Percentiles rank a stretch among this genome's conserved stretches.
These are phyloP conservation scores for Paulownia fortunei DNA, from an alignment of 257 asterid genomes.

Conservation along the genomic window DNA sequence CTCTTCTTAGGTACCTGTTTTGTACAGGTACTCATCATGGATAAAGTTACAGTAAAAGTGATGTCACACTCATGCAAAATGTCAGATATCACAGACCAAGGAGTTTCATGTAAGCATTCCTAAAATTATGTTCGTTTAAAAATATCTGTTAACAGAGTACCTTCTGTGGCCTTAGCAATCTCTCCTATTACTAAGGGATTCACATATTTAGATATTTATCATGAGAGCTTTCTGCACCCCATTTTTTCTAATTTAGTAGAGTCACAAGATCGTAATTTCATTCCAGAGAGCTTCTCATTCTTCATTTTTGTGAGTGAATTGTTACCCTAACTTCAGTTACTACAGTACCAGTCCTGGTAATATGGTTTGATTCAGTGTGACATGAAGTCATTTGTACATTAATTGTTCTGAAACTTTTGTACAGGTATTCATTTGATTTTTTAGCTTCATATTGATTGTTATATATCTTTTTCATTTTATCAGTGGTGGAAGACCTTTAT, in stretches of 20 bases:
- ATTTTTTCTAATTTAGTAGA: background rate
- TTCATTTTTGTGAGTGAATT: conserved; percentile 6
- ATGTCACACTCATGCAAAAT: conserved; percentile 92
- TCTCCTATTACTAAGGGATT: background rate
- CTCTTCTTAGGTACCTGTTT: conserved; percentile 4
- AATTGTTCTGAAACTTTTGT: conserved; percentile 14
- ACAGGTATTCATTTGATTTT: conserved; percentile 38
- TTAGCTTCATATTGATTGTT: conserved; percentile 26
- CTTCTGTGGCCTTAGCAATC: conserved; percentile 4
- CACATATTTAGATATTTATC: background rate
- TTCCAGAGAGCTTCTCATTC: background rate
- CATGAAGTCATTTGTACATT: background rate
- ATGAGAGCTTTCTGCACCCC: background rate
- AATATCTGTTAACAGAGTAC: background rate
- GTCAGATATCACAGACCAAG: conserved; percentile 94
- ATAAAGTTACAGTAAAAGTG: conserved; percentile 89
- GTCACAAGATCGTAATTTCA: conserved; percentile 4
- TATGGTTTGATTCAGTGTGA: conserved; percentile 8
- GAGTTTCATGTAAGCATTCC: conserved; percentile 77
- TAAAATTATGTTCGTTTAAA: background rate
- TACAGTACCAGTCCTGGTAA: background rate
- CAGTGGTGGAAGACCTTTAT: conserved; percentile 95
- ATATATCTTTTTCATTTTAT: conserved; percentile 23
- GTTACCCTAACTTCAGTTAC: conserved; percentile 9
- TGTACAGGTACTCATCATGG: conserved; percentile 92